phyloP scores from a whole-genome alignment of 163 green algal genomes.

The Volvox carteri region DNA sequence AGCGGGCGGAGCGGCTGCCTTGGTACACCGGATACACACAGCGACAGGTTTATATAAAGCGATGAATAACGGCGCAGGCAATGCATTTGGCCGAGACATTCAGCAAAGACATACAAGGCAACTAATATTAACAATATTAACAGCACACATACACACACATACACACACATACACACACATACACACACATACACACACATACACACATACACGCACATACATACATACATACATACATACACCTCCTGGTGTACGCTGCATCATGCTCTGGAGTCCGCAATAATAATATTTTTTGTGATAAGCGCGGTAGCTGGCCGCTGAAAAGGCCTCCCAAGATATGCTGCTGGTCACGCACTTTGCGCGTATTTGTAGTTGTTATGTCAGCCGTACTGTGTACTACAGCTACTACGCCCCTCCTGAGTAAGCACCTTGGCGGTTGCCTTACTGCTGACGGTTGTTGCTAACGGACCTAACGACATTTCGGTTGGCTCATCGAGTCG shows the following conservation, averaged over 20 bases:
- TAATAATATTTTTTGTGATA: background rate
- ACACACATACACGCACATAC: background rate
- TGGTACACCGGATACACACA: background rate
- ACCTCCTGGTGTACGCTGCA: too few relatives aligned
- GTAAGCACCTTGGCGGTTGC: too few relatives aligned
- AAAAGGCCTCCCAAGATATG: too few relatives aligned
- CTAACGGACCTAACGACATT: too few relatives aligned
- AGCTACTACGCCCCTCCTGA: too few relatives aligned
- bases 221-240: too few relatives aligned
- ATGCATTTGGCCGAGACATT: background rate
- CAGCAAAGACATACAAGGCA: background rate
- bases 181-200: too few relatives aligned
- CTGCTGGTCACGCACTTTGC: background rate
- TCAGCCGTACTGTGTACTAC: background rate
- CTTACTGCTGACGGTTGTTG: background rate
- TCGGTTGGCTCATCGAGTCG: too few relatives aligned
- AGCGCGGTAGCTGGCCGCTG: too few relatives aligned
- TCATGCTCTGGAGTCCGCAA: background rate
- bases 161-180: background rate
- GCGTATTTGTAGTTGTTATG: background rate
- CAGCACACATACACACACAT: background rate
- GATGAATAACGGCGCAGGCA: background rate
- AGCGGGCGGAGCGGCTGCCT: background rate
- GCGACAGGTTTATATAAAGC: background rate
- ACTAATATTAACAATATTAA: background rate